A percentile compares a stretch with the other conserved stretches of the same genome.
Evolutionary conservation across 2,329 filamentous ascomycete species (phyloP).

Genomic region (Beauveria rudraprayagi): DNA sequence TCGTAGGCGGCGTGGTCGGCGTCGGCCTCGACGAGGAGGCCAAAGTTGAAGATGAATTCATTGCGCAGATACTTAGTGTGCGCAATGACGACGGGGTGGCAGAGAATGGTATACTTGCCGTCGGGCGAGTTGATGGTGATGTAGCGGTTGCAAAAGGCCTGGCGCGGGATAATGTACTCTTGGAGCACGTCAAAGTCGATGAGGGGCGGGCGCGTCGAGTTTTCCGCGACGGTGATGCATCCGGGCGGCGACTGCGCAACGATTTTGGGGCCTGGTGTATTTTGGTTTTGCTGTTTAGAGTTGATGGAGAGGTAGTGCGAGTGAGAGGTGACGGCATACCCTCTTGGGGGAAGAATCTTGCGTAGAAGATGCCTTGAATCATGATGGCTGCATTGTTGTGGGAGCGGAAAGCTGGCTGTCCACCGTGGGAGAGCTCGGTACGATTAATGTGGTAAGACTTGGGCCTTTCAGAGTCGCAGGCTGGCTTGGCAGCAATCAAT

Average conservation of each 20-base stretch:
- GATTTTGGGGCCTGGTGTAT: constrained; percentile 46
- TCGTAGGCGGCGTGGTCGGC: constrained; percentile 72
- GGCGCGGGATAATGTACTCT: constrained; percentile 88
- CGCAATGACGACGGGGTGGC: constrained; percentile 82
- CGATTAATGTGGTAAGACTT: not conserved
- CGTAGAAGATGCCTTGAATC: constrained; percentile 66
- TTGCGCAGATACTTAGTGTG: constrained; percentile 79
- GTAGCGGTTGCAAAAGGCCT: constrained; percentile 89
- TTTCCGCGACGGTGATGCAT: constrained; percentile 44
- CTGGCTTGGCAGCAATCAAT: not conserved
- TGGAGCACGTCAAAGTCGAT: constrained; percentile 81
- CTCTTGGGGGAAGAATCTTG: constrained; percentile 58
- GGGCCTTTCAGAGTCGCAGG: no score
- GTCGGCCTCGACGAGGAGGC: constrained; percentile 63
- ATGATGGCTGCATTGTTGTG: constrained; percentile 28
- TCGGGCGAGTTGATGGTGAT: constrained; percentile 69
- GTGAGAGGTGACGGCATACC: constrained; percentile 30
- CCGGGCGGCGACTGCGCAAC: constrained; percentile 55
- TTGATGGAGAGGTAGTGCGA: not conserved
- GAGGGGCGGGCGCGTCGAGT: constrained; percentile 45
- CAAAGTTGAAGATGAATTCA: constrained; percentile 98
- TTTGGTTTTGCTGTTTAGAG: not conserved
- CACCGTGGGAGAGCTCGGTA: not conserved
- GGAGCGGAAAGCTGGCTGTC: not conserved
- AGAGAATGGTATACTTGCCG: constrained; percentile 67